Base-by-base conservation (phyloP, 1,284 basidiomycete genomes). In the Rhizoctonia solani region DNA sequence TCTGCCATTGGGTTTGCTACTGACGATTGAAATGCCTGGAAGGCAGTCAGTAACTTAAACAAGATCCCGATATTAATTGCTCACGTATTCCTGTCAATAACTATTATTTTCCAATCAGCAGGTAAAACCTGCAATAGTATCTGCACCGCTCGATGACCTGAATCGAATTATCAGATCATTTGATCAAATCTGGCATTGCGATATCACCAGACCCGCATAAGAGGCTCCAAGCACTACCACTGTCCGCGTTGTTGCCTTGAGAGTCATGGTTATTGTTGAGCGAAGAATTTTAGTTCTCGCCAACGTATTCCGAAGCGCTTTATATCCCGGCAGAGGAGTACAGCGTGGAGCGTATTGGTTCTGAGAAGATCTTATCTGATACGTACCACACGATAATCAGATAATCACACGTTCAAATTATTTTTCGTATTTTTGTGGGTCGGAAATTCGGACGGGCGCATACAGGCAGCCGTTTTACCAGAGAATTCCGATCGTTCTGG, bases 31-130 rank as follows among this genome's bases (percentile, higher is more conserved):
- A 74, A 73, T 84, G 82, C 16, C 83, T 83, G 50, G 8, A 29
- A n/a, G 54, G 23, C 30, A 44, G 49, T 23, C 37, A 54, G 46
- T 46, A 30, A 46, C 47, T 46, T 19, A 23, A 25, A 61, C 23
- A 32, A 50, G 16, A 16, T 1, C 16, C n/a, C 1, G 21, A 41
- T 4, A 13, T 34, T 4, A 1, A 3, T 25, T 9, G 76, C 81
- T 67, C 72, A 87, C 78, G 85, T 83, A 72, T 90, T 89, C 65
- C 88, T 78, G 73, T 91, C 89, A 44, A 90, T 80, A n/a, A 87
- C 77, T n/a, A 90, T 81, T 39, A 90, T 79, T 47, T 83, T 80
- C 85, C 86, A 89, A 27, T 78, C 83, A 21, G 77, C 73, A 2
- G 88, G 87, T 25, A 90, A 77, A 34, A 76, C 77, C 30, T 82